Percentiles rank a stretch among this genome's conserved stretches.
Evolutionary conservation across 1,284 basidiomycete genomes (phyloP).

Genomic region (Kwoniella shivajii): DNA sequence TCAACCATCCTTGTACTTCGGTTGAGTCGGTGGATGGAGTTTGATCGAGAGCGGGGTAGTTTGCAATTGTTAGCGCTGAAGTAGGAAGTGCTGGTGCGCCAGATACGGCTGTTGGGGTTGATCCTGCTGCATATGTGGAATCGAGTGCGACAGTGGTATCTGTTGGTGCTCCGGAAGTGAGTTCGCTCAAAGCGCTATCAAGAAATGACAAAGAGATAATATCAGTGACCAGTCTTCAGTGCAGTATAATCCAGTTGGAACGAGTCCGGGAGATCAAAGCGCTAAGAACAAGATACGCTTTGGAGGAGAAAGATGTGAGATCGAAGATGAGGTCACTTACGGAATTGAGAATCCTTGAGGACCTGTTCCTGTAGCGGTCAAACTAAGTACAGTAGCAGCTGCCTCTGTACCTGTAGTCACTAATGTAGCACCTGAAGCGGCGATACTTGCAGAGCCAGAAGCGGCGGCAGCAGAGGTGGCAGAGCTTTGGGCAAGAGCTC

Average conservation of each 20-base stretch:
- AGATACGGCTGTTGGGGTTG: slow-evolving; percentile 47
- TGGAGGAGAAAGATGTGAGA: neutral
- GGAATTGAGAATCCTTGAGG: slow-evolving; percentile 43
- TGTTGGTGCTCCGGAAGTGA: slow-evolving; percentile 69
- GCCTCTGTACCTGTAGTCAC: slow-evolving; percentile 11
- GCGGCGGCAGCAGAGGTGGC: slow-evolving; percentile 1
- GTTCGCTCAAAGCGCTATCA: slow-evolving; percentile 58
- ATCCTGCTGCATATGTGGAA: slow-evolving; percentile 46
- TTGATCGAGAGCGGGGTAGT: slow-evolving; percentile 71
- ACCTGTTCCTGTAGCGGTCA: slow-evolving; percentile 31
- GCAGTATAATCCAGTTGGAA: neutral
- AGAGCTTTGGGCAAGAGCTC: slow-evolving; percentile 20
- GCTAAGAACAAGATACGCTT: neutral
- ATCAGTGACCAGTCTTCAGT: neutral
- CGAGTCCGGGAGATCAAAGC: neutral
- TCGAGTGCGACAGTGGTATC: slow-evolving; percentile 60
- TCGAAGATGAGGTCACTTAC: slow-evolving; percentile 36
- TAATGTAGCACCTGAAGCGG: slow-evolving; percentile 18
- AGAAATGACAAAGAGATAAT: neutral
- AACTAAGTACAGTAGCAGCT: slow-evolving; percentile 35
- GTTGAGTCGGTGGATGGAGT: slow-evolving; percentile 68
- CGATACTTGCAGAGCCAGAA: slow-evolving; percentile 19
- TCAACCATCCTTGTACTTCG: slow-evolving; percentile 72
- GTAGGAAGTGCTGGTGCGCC: slow-evolving; percentile 54
- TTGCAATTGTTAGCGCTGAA: slow-evolving; percentile 28